Percentiles rank a stretch among this genome's conserved stretches.
These are phyloP conservation scores for Ceratobasidium sp. DNA, from an alignment of 1,284 basidiomycete genomes.

Conservation along the genomic window DNA sequence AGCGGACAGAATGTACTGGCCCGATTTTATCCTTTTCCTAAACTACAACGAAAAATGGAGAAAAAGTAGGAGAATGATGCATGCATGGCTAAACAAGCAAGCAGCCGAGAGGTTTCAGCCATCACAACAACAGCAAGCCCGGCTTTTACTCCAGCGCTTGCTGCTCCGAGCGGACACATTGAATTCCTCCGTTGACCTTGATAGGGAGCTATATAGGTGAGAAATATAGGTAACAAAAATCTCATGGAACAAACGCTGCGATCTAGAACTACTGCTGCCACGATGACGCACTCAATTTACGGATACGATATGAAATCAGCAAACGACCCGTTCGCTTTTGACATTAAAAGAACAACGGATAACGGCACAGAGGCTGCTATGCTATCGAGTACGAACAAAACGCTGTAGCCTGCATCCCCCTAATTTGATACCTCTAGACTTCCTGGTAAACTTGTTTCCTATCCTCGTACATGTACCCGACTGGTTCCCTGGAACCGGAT, in stretches of 20 bases:
- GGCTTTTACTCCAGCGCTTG: background rate
- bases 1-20: slow-evolving; percentile 11
- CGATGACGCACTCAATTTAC: background rate
- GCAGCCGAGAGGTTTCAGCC: slow-evolving; percentile 38
- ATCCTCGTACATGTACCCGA: slow-evolving; percentile 23
- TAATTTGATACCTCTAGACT: background rate
- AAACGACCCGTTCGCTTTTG: background rate
- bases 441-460: slow-evolving; percentile 20
- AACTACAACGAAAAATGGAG: slow-evolving; percentile 43
- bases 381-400: background rate
- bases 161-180: slow-evolving; percentile 9
- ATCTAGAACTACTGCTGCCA: background rate
- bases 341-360: background rate
- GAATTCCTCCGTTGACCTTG: background rate
- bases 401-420: too few species aligned
- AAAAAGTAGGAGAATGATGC: slow-evolving; percentile 45
- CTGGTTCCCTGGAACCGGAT: slow-evolving; percentile 38
- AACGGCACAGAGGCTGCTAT: background rate
- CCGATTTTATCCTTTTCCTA: background rate
- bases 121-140: slow-evolving; percentile 41
- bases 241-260: background rate
- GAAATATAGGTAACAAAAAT: background rate
- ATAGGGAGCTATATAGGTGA: slow-evolving; percentile 5
- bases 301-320: slow-evolving; percentile 5
- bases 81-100: slow-evolving; percentile 46